These are phyloP conservation scores for Cryptococcus sp. DNA, from an alignment of 1,284 basidiomycete genomes.

Conservation along the genomic window DNA sequence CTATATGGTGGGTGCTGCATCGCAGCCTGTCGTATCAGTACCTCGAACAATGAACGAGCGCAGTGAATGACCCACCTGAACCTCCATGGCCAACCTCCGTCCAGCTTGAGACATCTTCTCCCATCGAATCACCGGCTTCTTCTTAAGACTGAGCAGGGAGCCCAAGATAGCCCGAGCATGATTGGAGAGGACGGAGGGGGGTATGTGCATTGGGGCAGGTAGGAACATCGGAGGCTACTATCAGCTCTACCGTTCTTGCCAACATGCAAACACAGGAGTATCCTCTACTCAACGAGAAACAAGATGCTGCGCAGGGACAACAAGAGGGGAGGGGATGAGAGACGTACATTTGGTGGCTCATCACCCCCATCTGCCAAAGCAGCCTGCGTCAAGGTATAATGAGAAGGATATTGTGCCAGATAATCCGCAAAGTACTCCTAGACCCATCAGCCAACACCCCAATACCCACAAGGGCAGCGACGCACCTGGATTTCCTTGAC, in stretches of 20 bases:
- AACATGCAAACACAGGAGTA: too few species aligned
- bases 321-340: too few species aligned
- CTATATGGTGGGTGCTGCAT: constrained; percentile 47
- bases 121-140: constrained; percentile 86
- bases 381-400: constrained; percentile 80
- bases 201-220: constrained; percentile 54
- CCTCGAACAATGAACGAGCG: background rate
- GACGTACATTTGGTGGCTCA: constrained; percentile 43
- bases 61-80: constrained; percentile 56
- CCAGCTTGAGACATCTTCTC: constrained; percentile 91
- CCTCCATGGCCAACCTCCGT: constrained; percentile 77
- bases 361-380: constrained; percentile 44
- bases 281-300: too few species aligned
- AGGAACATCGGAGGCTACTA: constrained; percentile 48
- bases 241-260: too few species aligned
- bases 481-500: constrained; percentile 90
- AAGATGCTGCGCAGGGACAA: too few species aligned
- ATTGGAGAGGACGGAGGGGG: constrained; percentile 64
- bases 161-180: constrained; percentile 79
- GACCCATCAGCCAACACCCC: constrained; percentile 6
- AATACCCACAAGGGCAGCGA: too few species aligned
- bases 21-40: constrained; percentile 17
- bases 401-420: constrained; percentile 72
- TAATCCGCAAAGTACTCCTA: constrained; percentile 97
- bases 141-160: constrained; percentile 88